Evolutionary conservation across 148 eudicot species (phyloP).

Genomic region (Vaccinium myrtillus): DNA sequence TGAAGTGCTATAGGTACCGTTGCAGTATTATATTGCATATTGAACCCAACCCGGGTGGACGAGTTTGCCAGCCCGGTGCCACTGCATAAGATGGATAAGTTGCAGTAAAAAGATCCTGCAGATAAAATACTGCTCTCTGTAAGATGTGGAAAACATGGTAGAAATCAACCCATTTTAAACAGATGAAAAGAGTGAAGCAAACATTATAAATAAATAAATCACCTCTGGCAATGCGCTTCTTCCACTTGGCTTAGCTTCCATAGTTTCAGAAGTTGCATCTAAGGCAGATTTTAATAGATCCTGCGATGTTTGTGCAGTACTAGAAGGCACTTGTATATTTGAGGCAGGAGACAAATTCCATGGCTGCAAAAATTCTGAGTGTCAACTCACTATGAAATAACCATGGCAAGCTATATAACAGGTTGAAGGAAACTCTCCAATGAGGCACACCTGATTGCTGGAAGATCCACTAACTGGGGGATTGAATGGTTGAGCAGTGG

Average conservation of each 20-base stretch:
- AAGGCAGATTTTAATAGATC: slow-evolving; percentile 24
- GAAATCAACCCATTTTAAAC: slow-evolving; percentile 1
- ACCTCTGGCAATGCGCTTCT: slow-evolving; percentile 84
- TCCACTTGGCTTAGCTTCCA: slow-evolving; percentile 46
- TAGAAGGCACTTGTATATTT: slow-evolving; percentile 30
- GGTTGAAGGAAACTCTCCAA: slow-evolving; percentile 1
- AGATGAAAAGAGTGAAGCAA: slow-evolving; percentile 13
- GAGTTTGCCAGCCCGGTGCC: slow-evolving; percentile 77
- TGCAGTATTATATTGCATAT: slow-evolving; percentile 60
- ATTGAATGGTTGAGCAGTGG: slow-evolving; percentile 31
- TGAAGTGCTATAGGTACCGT: slow-evolving; percentile 47
- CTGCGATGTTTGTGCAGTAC: slow-evolving; percentile 37
- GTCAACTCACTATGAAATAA: not conserved
- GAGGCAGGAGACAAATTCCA: slow-evolving; percentile 16
- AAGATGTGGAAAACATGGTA: slow-evolving; percentile 6
- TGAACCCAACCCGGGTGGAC: slow-evolving; percentile 50
- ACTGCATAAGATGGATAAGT: slow-evolving; percentile 53
- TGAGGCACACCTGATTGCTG: slow-evolving; percentile 40
- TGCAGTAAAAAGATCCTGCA: slow-evolving; percentile 80
- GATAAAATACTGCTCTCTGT: slow-evolving; percentile 2
- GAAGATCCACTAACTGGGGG: slow-evolving; percentile 32
- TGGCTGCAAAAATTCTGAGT: not conserved
- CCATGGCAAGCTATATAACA: not conserved
- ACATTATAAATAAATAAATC: not conserved
- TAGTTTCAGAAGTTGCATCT: slow-evolving; percentile 23